A percentile compares a stretch with the other conserved stretches of the same genome.
These are phyloP conservation scores for Emmonsia crescens DNA, from an alignment of 2,329 filamentous ascomycete species.

Conservation along the genomic window DNA sequence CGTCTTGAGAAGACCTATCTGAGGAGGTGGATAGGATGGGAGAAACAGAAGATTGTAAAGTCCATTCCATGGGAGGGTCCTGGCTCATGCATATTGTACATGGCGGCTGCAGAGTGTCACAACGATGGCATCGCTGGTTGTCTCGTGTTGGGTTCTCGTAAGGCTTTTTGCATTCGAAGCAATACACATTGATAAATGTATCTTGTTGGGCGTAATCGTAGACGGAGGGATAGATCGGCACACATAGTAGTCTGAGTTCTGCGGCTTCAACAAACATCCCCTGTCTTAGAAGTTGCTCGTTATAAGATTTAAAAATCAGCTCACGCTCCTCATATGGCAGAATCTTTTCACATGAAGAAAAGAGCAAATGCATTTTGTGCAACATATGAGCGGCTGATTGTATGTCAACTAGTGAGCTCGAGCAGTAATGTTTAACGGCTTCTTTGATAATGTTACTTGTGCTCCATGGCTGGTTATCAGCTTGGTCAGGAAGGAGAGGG, in stretches of 20 bases:
- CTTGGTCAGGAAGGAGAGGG: constrained; percentile 23
- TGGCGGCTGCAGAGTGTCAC: constrained; percentile 30
- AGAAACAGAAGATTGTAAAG: constrained; percentile 17
- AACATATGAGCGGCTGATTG: constrained; percentile 33
- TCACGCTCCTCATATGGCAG: constrained; percentile 41
- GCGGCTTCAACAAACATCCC: constrained; percentile 41
- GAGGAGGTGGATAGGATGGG: constrained; percentile 3
- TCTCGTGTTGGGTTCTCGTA: constrained; percentile 41
- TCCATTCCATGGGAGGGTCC: constrained; percentile 32
- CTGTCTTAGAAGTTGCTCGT: constrained; percentile 42
- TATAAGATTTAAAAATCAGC: constrained; percentile 46
- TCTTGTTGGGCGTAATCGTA: constrained; percentile 48
- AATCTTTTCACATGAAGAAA: constrained; percentile 27
- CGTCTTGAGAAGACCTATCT: constrained; percentile 1
- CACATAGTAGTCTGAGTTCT: constrained; percentile 45
- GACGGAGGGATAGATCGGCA: constrained; percentile 45
- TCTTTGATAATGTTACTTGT: constrained; percentile 29
- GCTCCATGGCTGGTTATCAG: constrained; percentile 29
- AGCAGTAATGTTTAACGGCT: constrained; percentile 31
- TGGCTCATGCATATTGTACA: constrained; percentile 34
- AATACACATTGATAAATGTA: constrained; percentile 44
- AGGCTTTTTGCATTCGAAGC: constrained; percentile 46
- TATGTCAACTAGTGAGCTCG: constrained; percentile 27
- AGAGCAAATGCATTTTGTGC: constrained; percentile 30
- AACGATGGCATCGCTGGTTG: constrained; percentile 43